These are phyloP conservation scores for Nicotiana rustica DNA, from an alignment of 305 asterid species.

Conservation along the genomic window DNA sequence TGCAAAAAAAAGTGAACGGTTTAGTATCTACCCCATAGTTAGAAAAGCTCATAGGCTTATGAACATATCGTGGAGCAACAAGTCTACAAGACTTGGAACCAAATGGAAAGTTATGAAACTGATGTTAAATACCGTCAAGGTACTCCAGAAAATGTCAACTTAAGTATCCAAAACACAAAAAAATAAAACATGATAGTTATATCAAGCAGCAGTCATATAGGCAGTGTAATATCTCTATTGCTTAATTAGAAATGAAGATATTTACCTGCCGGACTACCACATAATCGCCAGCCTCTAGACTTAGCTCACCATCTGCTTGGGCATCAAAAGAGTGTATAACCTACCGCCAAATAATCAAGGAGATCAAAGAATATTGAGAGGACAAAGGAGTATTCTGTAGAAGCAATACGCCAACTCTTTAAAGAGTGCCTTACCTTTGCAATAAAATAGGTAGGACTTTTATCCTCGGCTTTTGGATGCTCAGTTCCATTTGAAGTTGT, in stretches of 20 bases:
- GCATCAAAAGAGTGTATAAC: slow-evolving; percentile 90
- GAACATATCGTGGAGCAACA: neutral
- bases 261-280: slow-evolving; percentile 88
- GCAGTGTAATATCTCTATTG: neutral
- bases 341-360: slow-evolving; percentile 44
- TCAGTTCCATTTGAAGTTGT: slow-evolving; percentile 49
- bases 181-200: neutral
- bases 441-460: slow-evolving; percentile 55
- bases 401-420: slow-evolving; percentile 2
- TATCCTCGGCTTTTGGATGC: slow-evolving; percentile 45
- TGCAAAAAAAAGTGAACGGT: neutral
- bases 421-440: slow-evolving; percentile 58
- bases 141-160: neutral
- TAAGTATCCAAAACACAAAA: neutral
- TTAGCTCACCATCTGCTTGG: slow-evolving; percentile 83
- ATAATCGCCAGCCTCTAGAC: slow-evolving; percentile 69
- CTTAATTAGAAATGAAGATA: neutral
- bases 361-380: slow-evolving; percentile 2
- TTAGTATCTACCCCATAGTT: neutral
- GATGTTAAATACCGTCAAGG: neutral
- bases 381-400: neutral
- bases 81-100: neutral
- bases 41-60: neutral
- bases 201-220: slow-evolving; percentile 19
- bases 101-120: neutral